Evolutionary conservation across 106 monocot genomes (phyloP), one percentile per base, ranked within the genome.

Genomic region (Allium cepa): DNA sequence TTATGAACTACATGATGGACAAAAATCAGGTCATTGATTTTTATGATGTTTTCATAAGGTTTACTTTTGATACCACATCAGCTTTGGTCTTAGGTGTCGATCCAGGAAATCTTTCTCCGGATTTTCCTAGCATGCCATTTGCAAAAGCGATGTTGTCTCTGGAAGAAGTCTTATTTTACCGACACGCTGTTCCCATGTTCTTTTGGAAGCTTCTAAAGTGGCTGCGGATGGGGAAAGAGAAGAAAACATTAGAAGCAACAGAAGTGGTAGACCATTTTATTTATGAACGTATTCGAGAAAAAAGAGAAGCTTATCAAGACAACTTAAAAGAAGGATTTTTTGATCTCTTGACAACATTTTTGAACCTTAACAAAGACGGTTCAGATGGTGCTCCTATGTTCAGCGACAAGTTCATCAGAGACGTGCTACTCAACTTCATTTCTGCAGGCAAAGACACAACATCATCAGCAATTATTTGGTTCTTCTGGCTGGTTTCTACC

Each of bases 371-470:
- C 3, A 36, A 14, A 12, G 27, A 12, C 8, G 11, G 46, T 0
- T 26, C 26, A 8, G 14, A 70, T 6, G 36, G 13, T 10, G 52
- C 52, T 50, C 15, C 64, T 27, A 73, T 73, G n/a, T 15, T 26
- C 16, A 56, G 22, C 17, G 52, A 76, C 53, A 73, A 72, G 59
- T 84, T 80, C 60, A 69, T 87, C 4, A 47, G 78, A 14, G 87
- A 84, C 71, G 75, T 76, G 11, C 26, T 61, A 2, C 7, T 85
- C 50, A 90, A 66, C 10, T 55, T 90, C 51, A 71, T 91, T 70
- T 16, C 70, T 11, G 92, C 88, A 8, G 92, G 88, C 1, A 71
- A 79, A 7, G 92, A 85, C 79, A 85, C 88, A 0, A 79, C 73
- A 7, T 72, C 73, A 11, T 59, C 73, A 2, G 81, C 75, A 9